phyloP scores from a whole-genome alignment of 2,329 filamentous ascomycete genomes.

The Paracoccidioides lutzii region DNA sequence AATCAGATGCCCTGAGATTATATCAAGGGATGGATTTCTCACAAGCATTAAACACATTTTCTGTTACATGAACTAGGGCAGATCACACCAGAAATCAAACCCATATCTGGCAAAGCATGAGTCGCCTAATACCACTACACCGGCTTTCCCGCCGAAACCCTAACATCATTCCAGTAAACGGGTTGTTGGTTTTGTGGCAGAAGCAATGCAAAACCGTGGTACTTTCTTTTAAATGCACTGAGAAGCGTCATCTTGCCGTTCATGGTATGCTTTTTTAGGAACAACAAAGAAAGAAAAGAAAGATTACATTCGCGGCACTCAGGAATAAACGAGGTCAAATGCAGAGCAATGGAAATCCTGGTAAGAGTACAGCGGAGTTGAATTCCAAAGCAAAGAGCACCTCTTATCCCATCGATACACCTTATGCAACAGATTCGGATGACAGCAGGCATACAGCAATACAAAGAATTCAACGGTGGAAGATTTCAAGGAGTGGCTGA shows the following conservation, averaged over 20 bases:
- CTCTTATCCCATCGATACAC: neutral
- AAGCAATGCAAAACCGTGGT: neutral
- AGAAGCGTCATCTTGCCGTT: neutral
- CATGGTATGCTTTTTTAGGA: neutral
- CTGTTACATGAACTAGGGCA: neutral
- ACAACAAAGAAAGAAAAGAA: neutral
- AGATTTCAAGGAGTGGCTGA: neutral
- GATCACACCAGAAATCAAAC: neutral
- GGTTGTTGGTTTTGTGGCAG: neutral
- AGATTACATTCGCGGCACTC: neutral
- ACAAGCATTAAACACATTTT: neutral
- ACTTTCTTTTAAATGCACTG: neutral
- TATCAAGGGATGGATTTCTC: neutral
- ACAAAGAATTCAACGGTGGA: neutral
- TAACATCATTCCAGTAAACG: neutral
- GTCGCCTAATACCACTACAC: neutral
- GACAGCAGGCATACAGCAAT: neutral
- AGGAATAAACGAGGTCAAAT: neutral
- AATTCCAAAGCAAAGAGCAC: neutral
- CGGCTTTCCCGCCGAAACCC: neutral
- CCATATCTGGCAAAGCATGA: neutral
- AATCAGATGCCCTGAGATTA: neutral
- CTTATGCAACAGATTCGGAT: neutral
- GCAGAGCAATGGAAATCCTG: neutral
- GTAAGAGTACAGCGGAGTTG: neutral